phyloP scores from a whole-genome alignment of 768 basidiomycete species.

The Tricholoma sp. region DNA sequence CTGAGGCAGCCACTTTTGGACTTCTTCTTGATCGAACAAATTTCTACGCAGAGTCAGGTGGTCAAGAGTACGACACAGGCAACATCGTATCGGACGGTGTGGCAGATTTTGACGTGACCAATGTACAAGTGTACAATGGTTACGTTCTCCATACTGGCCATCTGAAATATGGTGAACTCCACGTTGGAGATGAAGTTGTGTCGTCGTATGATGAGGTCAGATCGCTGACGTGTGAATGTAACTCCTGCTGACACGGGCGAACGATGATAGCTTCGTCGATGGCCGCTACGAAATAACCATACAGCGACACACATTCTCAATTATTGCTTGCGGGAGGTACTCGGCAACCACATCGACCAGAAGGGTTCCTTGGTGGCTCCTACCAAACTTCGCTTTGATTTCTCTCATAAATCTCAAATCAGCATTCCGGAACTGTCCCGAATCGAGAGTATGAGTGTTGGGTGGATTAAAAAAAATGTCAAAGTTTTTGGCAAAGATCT shows the following conservation, averaged over 20 bases:
- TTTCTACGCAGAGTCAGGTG: slow-evolving; percentile 97
- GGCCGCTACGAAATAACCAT: slow-evolving; percentile 97
- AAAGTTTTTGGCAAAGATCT: slow-evolving; percentile 87
- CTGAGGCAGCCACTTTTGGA: slow-evolving; percentile 70
- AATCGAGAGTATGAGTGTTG: slow-evolving; percentile 79
- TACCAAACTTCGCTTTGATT: slow-evolving; percentile 95
- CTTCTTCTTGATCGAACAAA: slow-evolving; percentile 87
- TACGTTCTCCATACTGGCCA: slow-evolving; percentile 92
- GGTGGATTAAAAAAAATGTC: slow-evolving; percentile 90
- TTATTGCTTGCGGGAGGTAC: slow-evolving; percentile 84
- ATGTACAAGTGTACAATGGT: slow-evolving; percentile 92
- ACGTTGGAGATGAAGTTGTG: slow-evolving; percentile 76
- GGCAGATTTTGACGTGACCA: slow-evolving; percentile 89
- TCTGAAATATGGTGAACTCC: slow-evolving; percentile 83
- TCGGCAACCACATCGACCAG: slow-evolving; percentile 97
- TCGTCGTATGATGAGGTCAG: slow-evolving; percentile 89
- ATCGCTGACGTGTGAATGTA: not conserved
- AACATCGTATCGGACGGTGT: slow-evolving; percentile 89
- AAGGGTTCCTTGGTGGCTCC: slow-evolving; percentile 97
- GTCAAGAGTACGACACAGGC: slow-evolving; percentile 96
- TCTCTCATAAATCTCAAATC: slow-evolving; percentile 92
- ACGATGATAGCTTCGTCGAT: slow-evolving; percentile 67
- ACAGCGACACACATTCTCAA: slow-evolving; percentile 99
- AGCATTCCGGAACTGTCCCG: slow-evolving; percentile 67
- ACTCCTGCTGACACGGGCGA: not conserved